phyloP scores from a whole-genome alignment of 2,329 filamentous ascomycete genomes.

The Stenocarpella maydis region DNA sequence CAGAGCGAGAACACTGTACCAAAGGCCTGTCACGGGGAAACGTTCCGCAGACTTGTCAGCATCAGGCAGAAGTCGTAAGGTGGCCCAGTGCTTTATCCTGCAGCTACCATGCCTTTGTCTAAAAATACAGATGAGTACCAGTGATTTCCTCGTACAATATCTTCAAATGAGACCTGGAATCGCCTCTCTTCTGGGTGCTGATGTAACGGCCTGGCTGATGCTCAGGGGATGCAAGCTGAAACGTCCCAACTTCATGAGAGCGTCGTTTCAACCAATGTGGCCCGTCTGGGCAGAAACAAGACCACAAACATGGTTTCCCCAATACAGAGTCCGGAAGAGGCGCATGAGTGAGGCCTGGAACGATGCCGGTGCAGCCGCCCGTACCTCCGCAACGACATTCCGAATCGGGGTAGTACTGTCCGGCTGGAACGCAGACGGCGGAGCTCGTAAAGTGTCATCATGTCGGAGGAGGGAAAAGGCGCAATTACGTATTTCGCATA shows the following conservation, averaged over 20 bases:
- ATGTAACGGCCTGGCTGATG: not conserved
- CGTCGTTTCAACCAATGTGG: not conserved
- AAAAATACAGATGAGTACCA: too few species aligned
- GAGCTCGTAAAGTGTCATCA: too few species aligned
- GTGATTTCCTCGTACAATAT: too few species aligned
- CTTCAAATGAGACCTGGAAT: not conserved
- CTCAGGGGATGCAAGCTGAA: not conserved
- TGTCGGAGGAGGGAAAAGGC: not conserved
- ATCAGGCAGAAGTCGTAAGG: too few species aligned
- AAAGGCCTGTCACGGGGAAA: too few species aligned
- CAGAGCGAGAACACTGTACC: too few species aligned
- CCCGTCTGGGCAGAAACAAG: not conserved
- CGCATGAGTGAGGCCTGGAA: not conserved
- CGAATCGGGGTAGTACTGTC: not conserved
- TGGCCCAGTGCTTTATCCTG: too few species aligned
- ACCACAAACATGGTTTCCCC: not conserved
- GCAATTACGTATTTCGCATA: not conserved
- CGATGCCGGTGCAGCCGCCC: not conserved
- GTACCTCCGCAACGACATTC: not conserved
- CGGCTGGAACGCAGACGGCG: not conserved
- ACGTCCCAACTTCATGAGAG: not conserved
- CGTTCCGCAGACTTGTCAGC: too few species aligned
- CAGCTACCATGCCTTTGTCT: too few species aligned
- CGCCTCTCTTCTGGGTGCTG: not conserved
- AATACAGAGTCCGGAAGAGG: not conserved